Evolutionary conservation across 495 filamentous ascomycete genomes (phyloP).

Genomic region (Niebla homalea): DNA sequence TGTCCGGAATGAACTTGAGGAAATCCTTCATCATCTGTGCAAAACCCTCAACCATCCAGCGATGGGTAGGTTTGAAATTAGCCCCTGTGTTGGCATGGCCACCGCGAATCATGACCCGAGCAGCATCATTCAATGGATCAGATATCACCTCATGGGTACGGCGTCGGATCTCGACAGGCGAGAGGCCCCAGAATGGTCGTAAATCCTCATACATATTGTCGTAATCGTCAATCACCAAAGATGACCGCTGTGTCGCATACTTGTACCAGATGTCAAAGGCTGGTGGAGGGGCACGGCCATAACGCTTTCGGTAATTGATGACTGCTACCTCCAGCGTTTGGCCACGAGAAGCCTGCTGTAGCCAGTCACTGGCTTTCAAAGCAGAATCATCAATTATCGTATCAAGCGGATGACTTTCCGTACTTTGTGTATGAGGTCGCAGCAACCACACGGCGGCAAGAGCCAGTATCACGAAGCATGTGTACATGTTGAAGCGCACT

Average conservation of each 20-base stretch:
- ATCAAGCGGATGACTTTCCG: slow-evolving; percentile 34
- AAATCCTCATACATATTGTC: slow-evolving; percentile 59
- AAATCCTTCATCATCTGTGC: slow-evolving; percentile 55
- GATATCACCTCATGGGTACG: slow-evolving; percentile 31
- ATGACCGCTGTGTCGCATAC: slow-evolving; percentile 49
- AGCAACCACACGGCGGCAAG: slow-evolving; percentile 5
- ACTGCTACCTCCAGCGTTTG: slow-evolving; percentile 28
- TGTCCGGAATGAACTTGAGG: slow-evolving; percentile 56
- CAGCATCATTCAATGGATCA: slow-evolving; percentile 37
- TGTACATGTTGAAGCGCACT: neutral
- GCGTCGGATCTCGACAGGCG: slow-evolving; percentile 44
- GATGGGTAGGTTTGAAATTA: slow-evolving; percentile 35
- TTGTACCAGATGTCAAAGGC: slow-evolving; percentile 62
- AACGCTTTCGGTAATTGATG: slow-evolving; percentile 29
- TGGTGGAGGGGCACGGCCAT: slow-evolving; percentile 37
- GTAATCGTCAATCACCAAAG: slow-evolving; percentile 61
- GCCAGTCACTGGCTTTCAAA: slow-evolving; percentile 25
- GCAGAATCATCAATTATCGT: slow-evolving; percentile 30
- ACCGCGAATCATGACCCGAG: slow-evolving; percentile 33
- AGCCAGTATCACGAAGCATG: neutral
- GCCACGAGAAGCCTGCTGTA: slow-evolving; percentile 25
- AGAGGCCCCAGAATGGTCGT: slow-evolving; percentile 58
- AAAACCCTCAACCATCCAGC: slow-evolving; percentile 46
- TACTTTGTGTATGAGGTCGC: neutral
- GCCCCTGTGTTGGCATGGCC: slow-evolving; percentile 32